Evolutionary conservation across 768 basidiomycete genomes (phyloP).

Genomic region (Trametes elegans): DNA sequence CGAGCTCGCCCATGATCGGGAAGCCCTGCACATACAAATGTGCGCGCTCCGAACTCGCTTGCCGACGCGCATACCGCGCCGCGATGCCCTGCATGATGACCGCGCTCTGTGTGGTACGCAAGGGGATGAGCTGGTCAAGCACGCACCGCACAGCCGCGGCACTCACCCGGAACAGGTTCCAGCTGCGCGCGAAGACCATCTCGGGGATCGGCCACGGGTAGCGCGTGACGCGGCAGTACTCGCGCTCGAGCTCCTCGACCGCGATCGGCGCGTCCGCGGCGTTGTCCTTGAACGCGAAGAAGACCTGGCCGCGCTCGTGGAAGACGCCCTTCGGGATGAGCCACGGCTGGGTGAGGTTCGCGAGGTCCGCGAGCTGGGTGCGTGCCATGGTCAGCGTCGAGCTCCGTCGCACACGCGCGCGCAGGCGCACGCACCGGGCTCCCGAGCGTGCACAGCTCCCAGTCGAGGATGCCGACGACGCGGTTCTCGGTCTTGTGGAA

Average conservation of each 20-base stretch:
- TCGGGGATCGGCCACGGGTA: slow-evolving; percentile 74
- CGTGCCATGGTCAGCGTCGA: background rate
- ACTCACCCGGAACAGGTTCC: slow-evolving; percentile 80
- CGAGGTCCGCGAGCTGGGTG: slow-evolving; percentile 77
- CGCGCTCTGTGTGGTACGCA: slow-evolving; percentile 48
- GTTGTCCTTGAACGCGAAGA: slow-evolving; percentile 66
- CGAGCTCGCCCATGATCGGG: slow-evolving; percentile 61
- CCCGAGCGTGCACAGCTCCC: slow-evolving; percentile 96
- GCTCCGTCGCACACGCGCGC: background rate
- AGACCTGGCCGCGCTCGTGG: slow-evolving; percentile 15
- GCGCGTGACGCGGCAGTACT: slow-evolving; percentile 68
- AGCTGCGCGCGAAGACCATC: slow-evolving; percentile 80
- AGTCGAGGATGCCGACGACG: slow-evolving; percentile 95
- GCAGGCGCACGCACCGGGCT: slow-evolving; percentile 64
- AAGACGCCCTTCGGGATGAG: slow-evolving; percentile 46
- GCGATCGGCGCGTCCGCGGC: slow-evolving; percentile 52
- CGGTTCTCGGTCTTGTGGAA: slow-evolving; percentile 91
- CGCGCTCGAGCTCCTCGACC: slow-evolving; percentile 72
- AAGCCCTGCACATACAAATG: slow-evolving; percentile 44
- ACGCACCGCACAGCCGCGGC: background rate
- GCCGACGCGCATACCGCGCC: slow-evolving; percentile 78
- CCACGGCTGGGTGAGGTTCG: slow-evolving; percentile 89
- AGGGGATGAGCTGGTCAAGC: background rate
- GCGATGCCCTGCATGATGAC: slow-evolving; percentile 91
- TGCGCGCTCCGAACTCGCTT: slow-evolving; percentile 86